Conservation (phyloP, 805 yeast genomes). For the Lipomyces sp. region DNA sequence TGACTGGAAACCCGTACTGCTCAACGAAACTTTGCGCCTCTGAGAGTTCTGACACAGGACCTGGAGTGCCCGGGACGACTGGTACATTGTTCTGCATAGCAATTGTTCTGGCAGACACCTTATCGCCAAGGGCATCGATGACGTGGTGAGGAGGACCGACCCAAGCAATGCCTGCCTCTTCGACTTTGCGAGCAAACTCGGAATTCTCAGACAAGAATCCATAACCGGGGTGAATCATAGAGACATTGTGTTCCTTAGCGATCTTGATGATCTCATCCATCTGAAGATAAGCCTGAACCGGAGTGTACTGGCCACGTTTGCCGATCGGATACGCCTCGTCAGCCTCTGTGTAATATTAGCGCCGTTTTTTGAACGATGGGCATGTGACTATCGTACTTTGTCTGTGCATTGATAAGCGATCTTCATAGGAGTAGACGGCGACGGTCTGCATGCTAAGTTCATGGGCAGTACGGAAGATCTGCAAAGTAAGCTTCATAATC, state of each 20-base stretch:
- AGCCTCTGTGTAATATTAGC: slow-evolving; percentile 41
- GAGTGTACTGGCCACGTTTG: slow-evolving; percentile 83
- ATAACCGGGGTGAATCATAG: slow-evolving; percentile 92
- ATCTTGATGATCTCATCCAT: slow-evolving; percentile 91
- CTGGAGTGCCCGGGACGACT: slow-evolving; percentile 96
- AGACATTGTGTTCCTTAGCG: slow-evolving; percentile 75
- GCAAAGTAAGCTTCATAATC: slow-evolving; percentile 59
- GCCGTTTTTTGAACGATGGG: not conserved
- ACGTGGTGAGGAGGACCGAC: slow-evolving; percentile 88
- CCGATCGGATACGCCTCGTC: slow-evolving; percentile 76
- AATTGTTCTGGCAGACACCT: slow-evolving; percentile 88
- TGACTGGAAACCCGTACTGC: slow-evolving; percentile 91
- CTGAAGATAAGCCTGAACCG: slow-evolving; percentile 94
- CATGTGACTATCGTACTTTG: slow-evolving; percentile 52
- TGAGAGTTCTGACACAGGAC: slow-evolving; percentile 81
- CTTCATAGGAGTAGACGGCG: slow-evolving; percentile 96
- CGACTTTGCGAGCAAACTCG: slow-evolving; percentile 90
- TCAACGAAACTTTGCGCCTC: slow-evolving; percentile 82
- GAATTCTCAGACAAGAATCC: slow-evolving; percentile 91
- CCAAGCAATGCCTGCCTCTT: slow-evolving; percentile 91
- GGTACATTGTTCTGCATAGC: slow-evolving; percentile 87
- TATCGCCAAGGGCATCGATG: slow-evolving; percentile 95
- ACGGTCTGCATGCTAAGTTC: slow-evolving; percentile 96
- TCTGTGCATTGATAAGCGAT: slow-evolving; percentile 90
- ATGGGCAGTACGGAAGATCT: slow-evolving; percentile 94